Base-by-base conservation (phyloP, 768 basidiomycete genomes). In the Leccinum broughii region DNA sequence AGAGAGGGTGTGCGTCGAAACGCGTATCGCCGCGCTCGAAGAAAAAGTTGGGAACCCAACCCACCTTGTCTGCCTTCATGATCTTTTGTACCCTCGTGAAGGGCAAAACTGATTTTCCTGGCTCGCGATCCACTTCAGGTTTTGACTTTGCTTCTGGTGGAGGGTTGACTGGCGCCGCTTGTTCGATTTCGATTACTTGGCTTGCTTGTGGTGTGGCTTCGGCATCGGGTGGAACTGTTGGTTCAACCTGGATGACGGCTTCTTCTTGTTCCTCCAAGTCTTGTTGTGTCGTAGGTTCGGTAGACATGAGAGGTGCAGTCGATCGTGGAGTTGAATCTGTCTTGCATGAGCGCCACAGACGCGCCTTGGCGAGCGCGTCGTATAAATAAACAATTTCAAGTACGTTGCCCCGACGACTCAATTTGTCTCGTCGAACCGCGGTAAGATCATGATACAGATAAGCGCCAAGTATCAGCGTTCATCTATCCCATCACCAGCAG, bases 1-100 rank as follows among this genome's bases (percentile, higher is more conserved):
- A 17, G 8, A 32, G 32, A 32, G 5, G 0, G 39, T 3, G 15
- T 46, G 53, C 14, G 39, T 57, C 44, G 44, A 39, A 48, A 46
- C 46, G 58, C 61, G 56, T 4, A 10, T 59, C 32, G 15, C 26
- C 44, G 51, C 48, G 34, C 17, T 20, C 46, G 51, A 22, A 17
- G 6, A 7, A 6, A 26, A 30, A 26, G 20, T 22, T 32, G 56
- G 22, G 20, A 55, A 62, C 41, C 7, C 22, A 71, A 71, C 76
- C 59, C 57, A 84, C 93, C 79, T 88, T 89, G 75, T 95, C 93
- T 6, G 89, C 92, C 68, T 92, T 94, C 64, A 93, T 80, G 52
- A 95, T 92, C 75, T 81, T 87, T 72, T 93, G 92, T 44, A 95
- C 88, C 61, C 90, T 82, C 2, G 89, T 78, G 55, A 90, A 80